Percentiles rank a stretch among this genome's conserved stretches.
Evolutionary conservation across 768 basidiomycete species (phyloP).

Genomic region (Megacollybia marginata): DNA sequence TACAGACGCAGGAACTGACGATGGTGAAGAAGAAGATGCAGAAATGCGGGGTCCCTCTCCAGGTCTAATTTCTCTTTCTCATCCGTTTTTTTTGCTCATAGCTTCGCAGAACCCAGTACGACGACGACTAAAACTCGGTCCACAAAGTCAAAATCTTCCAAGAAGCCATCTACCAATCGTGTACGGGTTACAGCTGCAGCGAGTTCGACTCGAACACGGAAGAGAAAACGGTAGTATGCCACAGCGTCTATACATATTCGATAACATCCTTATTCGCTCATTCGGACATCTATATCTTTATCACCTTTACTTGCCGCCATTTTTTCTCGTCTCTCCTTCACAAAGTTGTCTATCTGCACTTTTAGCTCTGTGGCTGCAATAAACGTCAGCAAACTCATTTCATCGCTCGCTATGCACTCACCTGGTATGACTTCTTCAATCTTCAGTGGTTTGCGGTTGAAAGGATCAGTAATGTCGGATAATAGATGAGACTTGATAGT

Average conservation of each 20-base stretch:
- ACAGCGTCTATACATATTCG: background rate
- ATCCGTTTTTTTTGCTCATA: conserved; percentile 3
- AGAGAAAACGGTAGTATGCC: background rate
- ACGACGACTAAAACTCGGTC: conserved; percentile 30
- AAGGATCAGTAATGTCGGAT: conserved; percentile 89
- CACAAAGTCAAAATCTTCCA: conserved; percentile 15
- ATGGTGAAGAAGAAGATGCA: conserved; percentile 57
- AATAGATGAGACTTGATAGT: conserved; percentile 95
- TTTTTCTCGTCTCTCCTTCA: conserved; percentile 47
- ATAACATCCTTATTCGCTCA: background rate
- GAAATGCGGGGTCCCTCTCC: conserved; percentile 55
- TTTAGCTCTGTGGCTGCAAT: conserved; percentile 61
- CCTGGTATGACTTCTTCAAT: conserved; percentile 77
- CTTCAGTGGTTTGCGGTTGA: conserved; percentile 80
- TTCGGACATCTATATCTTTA: background rate
- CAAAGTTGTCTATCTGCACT: conserved; percentile 64
- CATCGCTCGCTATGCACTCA: conserved; percentile 27
- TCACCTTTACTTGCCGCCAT: conserved; percentile 11
- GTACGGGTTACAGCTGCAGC: conserved; percentile 25
- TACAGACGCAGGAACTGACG: conserved; percentile 65
- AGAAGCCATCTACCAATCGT: conserved; percentile 12
- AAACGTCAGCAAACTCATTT: conserved; percentile 1
- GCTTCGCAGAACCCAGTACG: conserved; percentile 22
- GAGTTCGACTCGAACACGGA: background rate
- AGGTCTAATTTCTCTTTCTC: conserved; percentile 32